Conservation (phyloP, 495 filamentous ascomycete genomes). For the Podospora didyma region DNA sequence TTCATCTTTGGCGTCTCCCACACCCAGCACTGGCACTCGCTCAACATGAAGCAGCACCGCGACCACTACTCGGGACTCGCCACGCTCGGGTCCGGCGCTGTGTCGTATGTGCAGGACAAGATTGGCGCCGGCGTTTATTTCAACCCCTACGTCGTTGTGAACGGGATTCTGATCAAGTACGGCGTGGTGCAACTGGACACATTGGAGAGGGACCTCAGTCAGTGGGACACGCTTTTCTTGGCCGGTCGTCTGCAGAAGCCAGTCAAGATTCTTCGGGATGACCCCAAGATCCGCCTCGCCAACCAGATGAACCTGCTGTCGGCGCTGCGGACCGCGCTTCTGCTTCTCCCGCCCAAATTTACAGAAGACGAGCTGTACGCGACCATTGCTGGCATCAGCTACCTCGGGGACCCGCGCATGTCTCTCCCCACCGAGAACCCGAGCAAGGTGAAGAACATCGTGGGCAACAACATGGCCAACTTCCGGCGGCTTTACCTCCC, state of each 20-base stretch:
- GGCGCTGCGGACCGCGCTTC: conserved; percentile 80
- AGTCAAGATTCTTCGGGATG: conserved; percentile 93
- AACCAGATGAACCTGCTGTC: conserved; percentile 95
- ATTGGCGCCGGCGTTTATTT: conserved; percentile 95
- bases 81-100: conserved; percentile 76
- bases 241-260: conserved; percentile 95
- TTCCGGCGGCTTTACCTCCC: conserved; percentile 88
- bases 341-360: conserved; percentile 78
- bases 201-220: conserved; percentile 74
- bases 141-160: conserved; percentile 93
- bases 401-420: conserved; percentile 95
- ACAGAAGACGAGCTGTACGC: conserved; percentile 84
- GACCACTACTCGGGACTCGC: conserved; percentile 88
- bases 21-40: conserved; percentile 92
- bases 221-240: conserved; percentile 91
- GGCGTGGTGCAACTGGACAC: conserved; percentile 91
- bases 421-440: conserved; percentile 79
- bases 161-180: conserved; percentile 95
- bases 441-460: conserved; percentile 91
- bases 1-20: conserved; percentile 96
- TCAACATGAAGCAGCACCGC: conserved; percentile 84
- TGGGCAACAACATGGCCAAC: conserved; percentile 81
- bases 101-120: conserved; percentile 79
- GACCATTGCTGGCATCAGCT: conserved; percentile 86
- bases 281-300: conserved; percentile 82